Percentiles rank a stretch among this genome's conserved stretches.
Evolutionary conservation across 768 basidiomycete species (phyloP).

Genomic region (Amanita thiersii): DNA sequence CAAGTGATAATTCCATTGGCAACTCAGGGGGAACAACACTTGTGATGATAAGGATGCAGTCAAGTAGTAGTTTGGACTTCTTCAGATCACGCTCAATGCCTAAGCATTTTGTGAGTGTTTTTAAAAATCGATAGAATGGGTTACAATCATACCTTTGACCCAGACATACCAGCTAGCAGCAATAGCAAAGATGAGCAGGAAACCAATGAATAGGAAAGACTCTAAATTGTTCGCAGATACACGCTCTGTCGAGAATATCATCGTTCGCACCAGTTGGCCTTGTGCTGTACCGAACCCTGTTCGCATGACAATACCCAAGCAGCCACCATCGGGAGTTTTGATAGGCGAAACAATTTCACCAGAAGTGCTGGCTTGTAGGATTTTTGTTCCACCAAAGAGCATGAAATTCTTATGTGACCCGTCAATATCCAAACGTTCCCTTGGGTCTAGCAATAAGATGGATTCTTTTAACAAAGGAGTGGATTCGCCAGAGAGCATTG

Average conservation of each 20-base stretch:
- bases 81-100: conserved; percentile 89
- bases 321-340: conserved; percentile 84
- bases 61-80: conserved; percentile 90
- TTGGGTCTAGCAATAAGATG: conserved; percentile 71
- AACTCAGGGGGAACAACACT: conserved; percentile 97
- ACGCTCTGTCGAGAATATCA: conserved; percentile 98
- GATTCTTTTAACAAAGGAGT: conserved; percentile 96
- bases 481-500: conserved; percentile 98
- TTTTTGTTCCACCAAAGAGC: conserved; percentile 95
- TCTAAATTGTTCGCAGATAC: conserved; percentile 95
- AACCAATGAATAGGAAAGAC: conserved; percentile 95
- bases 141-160: conserved; percentile 64
- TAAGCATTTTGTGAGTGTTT: conserved; percentile 17
- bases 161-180: conserved; percentile 99
- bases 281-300: conserved; percentile 98
- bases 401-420: conserved; percentile 80
- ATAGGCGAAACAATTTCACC: conserved; percentile 39
- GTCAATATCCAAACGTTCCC: conserved; percentile 79
- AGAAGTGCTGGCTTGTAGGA: conserved; percentile 70
- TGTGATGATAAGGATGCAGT: conserved; percentile 94
- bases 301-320: conserved; percentile 85
- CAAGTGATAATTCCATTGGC: conserved; percentile 95
- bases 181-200: conserved; percentile 94
- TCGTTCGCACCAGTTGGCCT: conserved; percentile 94
- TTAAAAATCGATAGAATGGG: background rate